phyloP scores from a whole-genome alignment of 768 basidiomycete genomes.

The Leccinum boreale region DNA sequence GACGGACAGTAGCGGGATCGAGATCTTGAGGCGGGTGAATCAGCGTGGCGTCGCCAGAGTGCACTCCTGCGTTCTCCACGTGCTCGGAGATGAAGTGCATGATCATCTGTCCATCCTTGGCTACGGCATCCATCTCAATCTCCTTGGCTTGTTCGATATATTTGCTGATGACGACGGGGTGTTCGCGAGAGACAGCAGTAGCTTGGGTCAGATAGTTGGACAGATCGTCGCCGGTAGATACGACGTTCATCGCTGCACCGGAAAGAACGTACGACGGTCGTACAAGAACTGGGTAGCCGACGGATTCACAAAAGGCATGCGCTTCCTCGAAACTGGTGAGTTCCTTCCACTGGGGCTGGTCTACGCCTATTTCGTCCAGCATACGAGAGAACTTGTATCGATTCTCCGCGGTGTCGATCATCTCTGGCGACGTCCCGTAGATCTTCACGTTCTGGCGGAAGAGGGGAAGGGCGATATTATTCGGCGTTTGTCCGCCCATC shows the following conservation, averaged over 20 bases:
- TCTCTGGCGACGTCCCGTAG: constrained; percentile 97
- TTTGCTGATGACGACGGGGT: constrained; percentile 97
- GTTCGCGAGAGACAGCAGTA: constrained; percentile 91
- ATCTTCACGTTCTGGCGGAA: constrained; percentile 98
- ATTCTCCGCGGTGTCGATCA: constrained; percentile 99
- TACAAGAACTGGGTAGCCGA: constrained; percentile 94
- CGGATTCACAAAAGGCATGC: constrained; percentile 82
- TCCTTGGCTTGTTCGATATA: constrained; percentile 99
- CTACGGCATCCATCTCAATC: constrained; percentile 99
- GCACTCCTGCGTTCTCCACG: constrained; percentile 98
- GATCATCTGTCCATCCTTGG: constrained; percentile 94
- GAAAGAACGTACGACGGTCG: constrained; percentile 99
- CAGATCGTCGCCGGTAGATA: constrained; percentile 88
- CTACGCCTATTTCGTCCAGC: constrained; percentile 96
- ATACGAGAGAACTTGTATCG: constrained; percentile 99
- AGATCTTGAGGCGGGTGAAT: constrained; percentile 98
- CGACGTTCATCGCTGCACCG: constrained; percentile 99
- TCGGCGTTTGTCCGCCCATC: constrained; percentile 98
- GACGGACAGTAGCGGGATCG: constrained; percentile 92
- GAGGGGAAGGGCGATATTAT: constrained; percentile 96
- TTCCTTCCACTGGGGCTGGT: constrained; percentile 98
- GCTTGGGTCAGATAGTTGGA: constrained; percentile 92
- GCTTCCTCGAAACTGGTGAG: constrained; percentile 90
- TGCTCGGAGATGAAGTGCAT: constrained; percentile 99
- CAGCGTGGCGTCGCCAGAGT: constrained; percentile 97